Conservation (phyloP, 768 basidiomycete genomes). For the Termitomyces sp. region DNA sequence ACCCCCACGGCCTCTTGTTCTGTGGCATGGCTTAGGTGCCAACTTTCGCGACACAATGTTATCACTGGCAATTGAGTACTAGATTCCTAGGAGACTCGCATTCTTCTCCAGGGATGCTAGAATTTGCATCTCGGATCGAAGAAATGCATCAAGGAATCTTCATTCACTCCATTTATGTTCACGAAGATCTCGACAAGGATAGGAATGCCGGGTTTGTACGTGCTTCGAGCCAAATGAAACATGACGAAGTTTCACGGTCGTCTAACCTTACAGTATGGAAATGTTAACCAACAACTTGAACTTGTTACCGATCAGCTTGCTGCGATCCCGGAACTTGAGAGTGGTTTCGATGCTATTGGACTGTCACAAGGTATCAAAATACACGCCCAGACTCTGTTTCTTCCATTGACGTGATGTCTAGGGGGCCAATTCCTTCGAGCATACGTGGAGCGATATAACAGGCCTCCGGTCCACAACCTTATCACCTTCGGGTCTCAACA, state of each 20-base stretch:
- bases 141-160: conserved; percentile 72
- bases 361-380: conserved; percentile 71
- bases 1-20: conserved; percentile 51
- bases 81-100: conserved; percentile 63
- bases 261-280: conserved; percentile 57
- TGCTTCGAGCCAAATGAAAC: conserved; percentile 12
- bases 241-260: neutral
- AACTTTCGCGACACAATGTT: neutral
- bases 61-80: neutral
- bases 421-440: conserved; percentile 87
- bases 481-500: conserved; percentile 88
- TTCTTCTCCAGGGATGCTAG: conserved; percentile 66
- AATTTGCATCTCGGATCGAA: conserved; percentile 57
- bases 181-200: conserved; percentile 59
- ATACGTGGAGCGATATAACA: conserved; percentile 73
- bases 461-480: conserved; percentile 72
- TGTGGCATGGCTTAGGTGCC: conserved; percentile 71
- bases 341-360: conserved; percentile 83
- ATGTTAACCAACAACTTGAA: conserved; percentile 67
- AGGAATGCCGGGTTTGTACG: conserved; percentile 70
- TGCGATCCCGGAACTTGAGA: conserved; percentile 56
- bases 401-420: conserved; percentile 16
- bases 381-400: neutral
- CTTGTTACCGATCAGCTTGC: conserved; percentile 62
- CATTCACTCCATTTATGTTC: conserved; percentile 69